Evolutionary conservation across 177 flowering plant species (phyloP).

Genomic region (Tripterygium wilfordii): DNA sequence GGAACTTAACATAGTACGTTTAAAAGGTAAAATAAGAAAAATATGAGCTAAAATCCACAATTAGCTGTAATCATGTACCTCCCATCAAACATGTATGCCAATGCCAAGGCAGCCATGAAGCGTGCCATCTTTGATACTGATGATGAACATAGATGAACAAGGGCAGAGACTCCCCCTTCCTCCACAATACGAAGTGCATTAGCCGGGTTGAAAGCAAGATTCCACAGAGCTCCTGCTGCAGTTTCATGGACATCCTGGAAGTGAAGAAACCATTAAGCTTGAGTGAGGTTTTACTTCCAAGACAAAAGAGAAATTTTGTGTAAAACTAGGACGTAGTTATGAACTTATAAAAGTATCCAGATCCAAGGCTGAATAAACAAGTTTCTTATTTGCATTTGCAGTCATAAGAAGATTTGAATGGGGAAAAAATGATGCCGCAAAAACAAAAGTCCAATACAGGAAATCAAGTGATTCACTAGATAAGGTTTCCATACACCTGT

Average conservation of each 20-base stretch:
- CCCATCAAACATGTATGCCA: conserved; percentile 99
- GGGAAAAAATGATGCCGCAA: too few species aligned
- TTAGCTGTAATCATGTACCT: conserved; percentile 41
- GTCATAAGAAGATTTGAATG: too few species aligned
- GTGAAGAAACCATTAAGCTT: neutral
- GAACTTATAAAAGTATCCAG: too few species aligned
- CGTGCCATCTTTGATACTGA: conserved; percentile 97
- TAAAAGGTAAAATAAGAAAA: neutral
- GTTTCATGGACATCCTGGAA: conserved; percentile 98
- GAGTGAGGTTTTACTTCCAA: neutral
- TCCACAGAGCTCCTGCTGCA: conserved; percentile 99
- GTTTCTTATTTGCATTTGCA: too few species aligned
- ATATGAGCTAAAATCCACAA: neutral
- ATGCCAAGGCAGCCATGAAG: conserved; percentile 95
- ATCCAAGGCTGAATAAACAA: too few species aligned
- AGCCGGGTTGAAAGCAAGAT: conserved; percentile 94
- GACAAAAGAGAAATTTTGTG: neutral
- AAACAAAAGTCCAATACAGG: too few species aligned
- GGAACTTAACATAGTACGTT: too few species aligned
- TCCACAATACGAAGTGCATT: conserved; percentile 97
- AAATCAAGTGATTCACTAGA: too few species aligned
- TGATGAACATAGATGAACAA: conserved; percentile 82
- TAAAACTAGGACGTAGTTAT: neutral
- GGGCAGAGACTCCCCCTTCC: conserved; percentile 93
- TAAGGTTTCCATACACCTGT: too few species aligned